Percentiles rank a stretch among this genome's conserved stretches.
phyloP scores from a whole-genome alignment of 306 rosid genomes.

The Cucumis hystrix region DNA sequence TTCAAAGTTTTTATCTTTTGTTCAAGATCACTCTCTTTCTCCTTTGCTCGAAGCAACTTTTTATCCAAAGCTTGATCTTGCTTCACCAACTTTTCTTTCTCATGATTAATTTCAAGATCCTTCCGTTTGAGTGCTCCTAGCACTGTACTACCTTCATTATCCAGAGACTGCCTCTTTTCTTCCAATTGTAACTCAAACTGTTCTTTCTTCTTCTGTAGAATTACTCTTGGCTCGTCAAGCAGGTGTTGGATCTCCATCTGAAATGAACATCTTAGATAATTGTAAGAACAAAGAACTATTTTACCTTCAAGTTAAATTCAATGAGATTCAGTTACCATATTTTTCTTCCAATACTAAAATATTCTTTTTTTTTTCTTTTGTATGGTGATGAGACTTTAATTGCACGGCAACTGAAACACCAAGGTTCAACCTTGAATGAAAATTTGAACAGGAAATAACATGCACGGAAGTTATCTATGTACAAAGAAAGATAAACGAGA shows the following conservation, averaged over 20 bases:
- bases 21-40: constrained; percentile 58
- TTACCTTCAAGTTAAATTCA: not conserved
- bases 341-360: not conserved
- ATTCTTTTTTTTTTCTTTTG: not conserved
- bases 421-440: not conserved
- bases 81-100: constrained; percentile 52
- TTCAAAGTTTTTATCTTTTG: constrained; percentile 30
- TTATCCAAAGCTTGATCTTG: constrained; percentile 51
- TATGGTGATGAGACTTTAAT: not conserved
- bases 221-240: constrained; percentile 43
- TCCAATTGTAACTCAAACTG: constrained; percentile 62
- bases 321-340: not conserved
- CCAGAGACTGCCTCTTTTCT: constrained; percentile 29
- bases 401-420: not conserved
- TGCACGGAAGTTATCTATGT: not conserved
- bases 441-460: not conserved
- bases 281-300: not conserved
- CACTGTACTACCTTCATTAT: constrained; percentile 39
- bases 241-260: constrained; percentile 64
- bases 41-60: constrained; percentile 68
- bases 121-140: constrained; percentile 34
- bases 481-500: not conserved
- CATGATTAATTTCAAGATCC: constrained; percentile 58
- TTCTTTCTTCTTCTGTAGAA: constrained; percentile 32
- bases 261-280: not conserved